Base-by-base conservation (phyloP, 2,329 filamentous ascomycete species). In the Cladosporium sphaerospermum region DNA sequence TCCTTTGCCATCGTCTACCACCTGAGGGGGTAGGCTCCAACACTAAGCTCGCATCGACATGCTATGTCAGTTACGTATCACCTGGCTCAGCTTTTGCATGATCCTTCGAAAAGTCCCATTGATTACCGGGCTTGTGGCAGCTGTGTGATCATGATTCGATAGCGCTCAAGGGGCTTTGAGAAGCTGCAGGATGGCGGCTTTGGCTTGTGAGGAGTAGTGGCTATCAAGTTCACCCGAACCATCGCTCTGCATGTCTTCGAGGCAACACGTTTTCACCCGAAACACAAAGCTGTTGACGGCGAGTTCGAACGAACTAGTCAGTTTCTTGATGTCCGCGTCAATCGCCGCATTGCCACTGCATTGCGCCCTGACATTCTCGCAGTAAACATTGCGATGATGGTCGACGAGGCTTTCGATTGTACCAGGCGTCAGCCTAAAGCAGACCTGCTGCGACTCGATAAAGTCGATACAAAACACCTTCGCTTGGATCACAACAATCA, bases 391-490 rank as follows among this genome's bases (percentile, higher is more conserved):
- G 14, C 18, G n/a, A 42, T 18, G 40, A 42, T 42, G 40, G 5
- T 42, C 40, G 6, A 42, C 19, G 13, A 42, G 40, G 18, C 13
- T 14, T 19, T 42, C 40, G 40, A 42, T 42, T 42, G 40, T 42
- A 14, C 19, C 40, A 18, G 40, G 14, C 40, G 40, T 42, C 14
- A 42, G 40, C 18, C 8, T 42, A 14, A 42, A 42, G 40, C 40
- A 42, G 40, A 42, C 18, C 40, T 19, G 14, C 18, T 42, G 40
- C 11, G 40, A 42, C 18, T 42, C 14, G 40, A 42, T 42, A 14
- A 44, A 44, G 41, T 44, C 41, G 41, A 44, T 44, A 18, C 41
- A 44, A 44, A 44, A 18, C 41, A 44, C 41, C 41, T 19, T 44
- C 13, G 41, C 41, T 44, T 44, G 41, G 31, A 44, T 44, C 8